Percentiles rank a stretch among this genome's conserved stretches.
Evolutionary conservation across 2,329 filamentous ascomycete genomes (phyloP).

Genomic region (Biscogniauxia sp.): DNA sequence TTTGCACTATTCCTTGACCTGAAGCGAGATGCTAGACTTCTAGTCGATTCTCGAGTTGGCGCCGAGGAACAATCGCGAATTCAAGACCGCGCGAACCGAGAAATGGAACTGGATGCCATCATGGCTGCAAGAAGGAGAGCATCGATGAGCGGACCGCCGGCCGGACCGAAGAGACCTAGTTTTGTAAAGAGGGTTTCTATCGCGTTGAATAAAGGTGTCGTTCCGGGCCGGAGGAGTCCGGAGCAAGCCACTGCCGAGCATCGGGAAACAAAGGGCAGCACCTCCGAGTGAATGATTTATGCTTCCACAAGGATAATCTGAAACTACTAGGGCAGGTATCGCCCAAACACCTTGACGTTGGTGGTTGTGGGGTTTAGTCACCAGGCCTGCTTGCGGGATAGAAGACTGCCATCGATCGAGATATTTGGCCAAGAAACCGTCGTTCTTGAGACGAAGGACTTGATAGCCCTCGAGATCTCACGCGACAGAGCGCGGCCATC

Average conservation of each 20-base stretch:
- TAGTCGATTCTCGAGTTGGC: conserved; percentile 42
- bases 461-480: background rate
- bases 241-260: conserved; percentile 22
- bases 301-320: background rate
- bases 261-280: conserved; percentile 19
- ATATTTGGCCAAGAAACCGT: background rate
- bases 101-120: conserved; percentile 43
- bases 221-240: conserved; percentile 17
- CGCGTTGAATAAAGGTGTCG: conserved; percentile 18
- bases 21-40: conserved; percentile 43
- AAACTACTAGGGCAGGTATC: background rate
- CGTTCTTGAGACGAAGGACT: background rate
- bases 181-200: conserved; percentile 26
- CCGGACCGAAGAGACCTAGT: conserved; percentile 18
- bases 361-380: background rate
- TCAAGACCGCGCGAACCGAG: conserved; percentile 38
- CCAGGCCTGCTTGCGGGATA: background rate
- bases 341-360: background rate
- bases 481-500: background rate
- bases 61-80: conserved; percentile 32
- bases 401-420: background rate
- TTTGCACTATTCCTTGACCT: conserved; percentile 51
- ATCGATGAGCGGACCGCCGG: conserved; percentile 11
- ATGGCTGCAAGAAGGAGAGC: conserved; percentile 28
- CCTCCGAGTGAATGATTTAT: conserved; percentile 9